Evolutionary conservation across 495 filamentous ascomycete species (phyloP), one percentile per base, ranked within the genome.

Genomic region (Pseudomonodictys pantanalensis): DNA sequence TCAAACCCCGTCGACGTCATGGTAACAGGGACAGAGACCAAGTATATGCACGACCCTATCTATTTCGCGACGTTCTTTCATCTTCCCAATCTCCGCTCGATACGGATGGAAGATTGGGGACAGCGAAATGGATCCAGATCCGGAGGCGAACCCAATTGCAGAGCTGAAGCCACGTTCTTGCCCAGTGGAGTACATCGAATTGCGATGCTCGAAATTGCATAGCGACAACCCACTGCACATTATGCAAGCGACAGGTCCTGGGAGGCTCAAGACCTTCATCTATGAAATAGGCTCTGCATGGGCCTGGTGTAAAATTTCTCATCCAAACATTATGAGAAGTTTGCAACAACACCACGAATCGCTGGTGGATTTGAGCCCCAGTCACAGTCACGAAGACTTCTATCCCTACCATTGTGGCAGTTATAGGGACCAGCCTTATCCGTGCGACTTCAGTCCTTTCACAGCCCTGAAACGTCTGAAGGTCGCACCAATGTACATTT

Each of bases 331-430:
- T 25, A 35, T 53, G 15, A 25, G 23, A 20, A 38, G 28, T 9
- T 7, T 53, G 3, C 7, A 25, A 18, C n/a, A 30, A 23, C 50
- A 53, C 33, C 15, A 25, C 23, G 11, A 35, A 1, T 23, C 29
- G 15, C 50, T 53, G 1, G 32, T 22, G 4, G 20, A 20, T 4
- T 22, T 53, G 1, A 20, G 28, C 11, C n/a, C n/a, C n/a, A n/a
- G n/a, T n/a, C 28, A 41, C n/a, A 41, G 29, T 18, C 50, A 53
- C 23, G 35, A 53, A 41, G 30, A 53, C 50, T 53, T 39, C 50
- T 53, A 53, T 41, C 50, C 50, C 32, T 53, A 53, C 33, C 32
- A 53, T 17, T 41, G 22, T 12, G 33, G 42, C 18, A 18, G 41
- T 22, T 28, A 52, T 3, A 8, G 4, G 15, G 50, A 53, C 1